Evolutionary conservation across 441 rosid species (phyloP), one percentile per base, ranked within the genome.

Genomic region (Brassica hybrid): DNA sequence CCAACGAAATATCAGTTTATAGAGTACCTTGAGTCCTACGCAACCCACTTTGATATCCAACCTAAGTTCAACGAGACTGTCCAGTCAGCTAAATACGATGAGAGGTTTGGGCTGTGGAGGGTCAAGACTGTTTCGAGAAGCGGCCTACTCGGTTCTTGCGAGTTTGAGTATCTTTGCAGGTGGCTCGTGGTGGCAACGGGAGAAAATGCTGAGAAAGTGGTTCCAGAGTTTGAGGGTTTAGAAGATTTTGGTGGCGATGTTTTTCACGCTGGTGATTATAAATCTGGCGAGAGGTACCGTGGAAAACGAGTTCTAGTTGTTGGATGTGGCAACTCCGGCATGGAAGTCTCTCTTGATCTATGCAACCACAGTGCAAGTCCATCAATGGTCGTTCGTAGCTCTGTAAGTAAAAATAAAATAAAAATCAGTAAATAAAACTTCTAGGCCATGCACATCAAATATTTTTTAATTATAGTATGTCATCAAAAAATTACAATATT

Each of bases 121-220:
- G 92, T 93, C 58, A 85, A 84, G 75, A 91, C 94, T 9, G 21
- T 87, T 63, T 86, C 91, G 0, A 61, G 76, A 6, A 80, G 74
- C 17, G 78, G 75, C 8, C 69, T 60, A 45, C 65, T 84, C 0
- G 67, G 32, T 73, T 75, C 81, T 17, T 66, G 74, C 52, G 88
- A 86, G 80, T 82, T 91, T 1, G 96, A 90, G 82, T 94, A 92
- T 68, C 82, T 91, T 41, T 89, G 97, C 76, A 75, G 86, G 70
- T 90, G 94, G 98, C 89, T 94, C n/a, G 97, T 91, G 23, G 97
- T 92, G 18, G 97, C 97, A 81, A 89, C 97, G 0, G 98, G 98
- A 2, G 97, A 94, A 80, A 94, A 94, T 72, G 97, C 97, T 0
- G 98, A 92, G 84, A 82, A 82, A 56, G 89, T 92, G 3, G 83